Evolutionary conservation across 1,284 basidiomycete genomes (phyloP), one percentile per base, ranked within the genome.

Genomic region (Cryptococcus wingfieldii): DNA sequence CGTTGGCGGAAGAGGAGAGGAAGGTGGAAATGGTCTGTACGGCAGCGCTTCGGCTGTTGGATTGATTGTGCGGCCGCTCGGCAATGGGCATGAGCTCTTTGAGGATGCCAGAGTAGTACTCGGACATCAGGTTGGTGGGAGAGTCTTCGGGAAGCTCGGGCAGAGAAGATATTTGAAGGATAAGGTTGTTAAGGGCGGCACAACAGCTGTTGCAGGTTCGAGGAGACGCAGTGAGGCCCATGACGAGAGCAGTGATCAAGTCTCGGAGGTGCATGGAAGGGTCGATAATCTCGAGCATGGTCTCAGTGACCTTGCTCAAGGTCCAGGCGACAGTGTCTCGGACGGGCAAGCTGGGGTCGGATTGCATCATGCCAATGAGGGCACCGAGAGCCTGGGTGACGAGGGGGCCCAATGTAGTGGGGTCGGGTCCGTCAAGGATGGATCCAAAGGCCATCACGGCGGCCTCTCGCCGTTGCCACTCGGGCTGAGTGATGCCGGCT

Each of bases 271-370:
- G 92, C 14, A 88, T 84, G 65, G 95, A 90, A 8, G 89, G 86
- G 71, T 94, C 89, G 79, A 99, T 94, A 19, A 87, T 86, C 47
- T 83, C 79, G 68, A 95, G 86, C 66, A 97, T 82, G 61, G 92
- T 79, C 72, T 98, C 95, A 69, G 92, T 95, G 65, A 99, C 96
- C 47, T 93, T 83, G 43, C 93, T 94, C 5, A 99, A 82, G 0
- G 96, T 98, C 95, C 96, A 99, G 1, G 96, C 94, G 18, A 91
- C 92, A 1, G 93, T 96, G 75, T 98, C 96, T 77, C 94, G 92
- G 66, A 99, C 96, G 59, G 92, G 88, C 4, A 85, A 57, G 65
- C 92, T 88, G 46, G 81, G 74, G 77, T 98, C 95, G 50, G 80
- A 82, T 50, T 69, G 64, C 86, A 98, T 93, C 93, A 98, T 97